Evolutionary conservation across 768 basidiomycete species (phyloP).

Genomic region (Termitomyces bulborhizus): DNA sequence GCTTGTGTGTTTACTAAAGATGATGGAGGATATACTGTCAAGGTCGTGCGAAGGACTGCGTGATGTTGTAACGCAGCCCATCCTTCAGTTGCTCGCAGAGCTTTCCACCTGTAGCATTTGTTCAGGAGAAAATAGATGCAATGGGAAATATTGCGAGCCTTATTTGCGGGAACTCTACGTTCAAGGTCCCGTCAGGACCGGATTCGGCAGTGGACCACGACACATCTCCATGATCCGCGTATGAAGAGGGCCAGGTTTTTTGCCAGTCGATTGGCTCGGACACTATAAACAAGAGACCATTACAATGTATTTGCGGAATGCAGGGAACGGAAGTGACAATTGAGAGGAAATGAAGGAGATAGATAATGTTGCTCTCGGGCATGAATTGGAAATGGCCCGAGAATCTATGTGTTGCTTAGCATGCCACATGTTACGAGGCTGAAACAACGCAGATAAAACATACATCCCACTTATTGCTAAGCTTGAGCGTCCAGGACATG

Average conservation of each 20-base stretch:
- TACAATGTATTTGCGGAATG: constrained; percentile 1
- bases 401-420: constrained; percentile 37
- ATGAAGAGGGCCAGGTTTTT: constrained; percentile 58
- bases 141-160: constrained; percentile 30
- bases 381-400: constrained; percentile 81
- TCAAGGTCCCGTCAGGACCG: constrained; percentile 38
- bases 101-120: constrained; percentile 49
- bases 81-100: constrained; percentile 70
- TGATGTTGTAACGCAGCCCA: constrained; percentile 88
- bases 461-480: constrained; percentile 33
- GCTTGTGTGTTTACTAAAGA: constrained; percentile 1
- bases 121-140: neutral
- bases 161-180: constrained; percentile 60
- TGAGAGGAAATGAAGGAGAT: constrained; percentile 70
- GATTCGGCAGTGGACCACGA: constrained; percentile 47
- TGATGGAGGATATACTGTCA: constrained; percentile 50
- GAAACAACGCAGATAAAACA: constrained; percentile 8
- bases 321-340: constrained; percentile 34
- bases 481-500: constrained; percentile 14
- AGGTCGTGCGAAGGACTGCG: constrained; percentile 55
- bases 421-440: neutral
- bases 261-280: constrained; percentile 43
- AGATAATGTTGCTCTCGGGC: constrained; percentile 80
- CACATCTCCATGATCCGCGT: constrained; percentile 55
- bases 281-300: constrained; percentile 28